Evolutionary conservation across 805 yeast genomes (phyloP), one percentile per base, ranked within the genome.

Genomic region (Saturnispora gosingensis): DNA sequence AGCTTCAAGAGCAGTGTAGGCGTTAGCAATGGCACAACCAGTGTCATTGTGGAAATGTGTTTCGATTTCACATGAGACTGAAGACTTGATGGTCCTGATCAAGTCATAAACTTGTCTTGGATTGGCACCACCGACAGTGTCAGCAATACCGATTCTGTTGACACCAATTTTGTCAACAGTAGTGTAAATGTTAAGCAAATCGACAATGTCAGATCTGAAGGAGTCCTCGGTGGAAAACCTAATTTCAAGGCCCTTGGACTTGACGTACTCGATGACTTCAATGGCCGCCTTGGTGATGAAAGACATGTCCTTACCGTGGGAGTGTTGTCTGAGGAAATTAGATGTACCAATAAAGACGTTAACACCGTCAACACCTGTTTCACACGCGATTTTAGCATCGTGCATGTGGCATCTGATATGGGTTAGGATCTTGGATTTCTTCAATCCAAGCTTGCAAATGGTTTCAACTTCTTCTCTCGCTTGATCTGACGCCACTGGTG

Each of bases 41-140:
- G 83, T 78, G 65, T 78, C 83, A 61, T 78, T 76, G 68, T 78
- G 83, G 74, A 78, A 78, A 65, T 78, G 83, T 54, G 80, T 74
- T 65, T 78, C 83, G 51, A 78, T 78, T 57, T 78, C 82, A 70
- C 83, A 78, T 10, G 72, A 68, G 45, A 78, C 81, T 24, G 78
- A 81, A 0, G 80, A 72, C 63, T 74, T 77, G 60, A 78, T 71
- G 18, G 82, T 77, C 67, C 76, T 75, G 55, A 78, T 80, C 61
- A 78, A 72, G 63, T 78, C 82, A 61, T 76, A 78, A 43, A 78
- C 82, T 63, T 78, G 83, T 71, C 82, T 73, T 57, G 82, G 81
- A 66, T 78, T 77, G 50, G 82, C 83, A 63, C 83, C 77, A 52
- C 83, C 83, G 53, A 78, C 81, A 45, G 83, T 78, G 66, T 78